phyloP scores from a whole-genome alignment of 2,329 filamentous ascomycete genomes.

The Cladosporium velox region DNA sequence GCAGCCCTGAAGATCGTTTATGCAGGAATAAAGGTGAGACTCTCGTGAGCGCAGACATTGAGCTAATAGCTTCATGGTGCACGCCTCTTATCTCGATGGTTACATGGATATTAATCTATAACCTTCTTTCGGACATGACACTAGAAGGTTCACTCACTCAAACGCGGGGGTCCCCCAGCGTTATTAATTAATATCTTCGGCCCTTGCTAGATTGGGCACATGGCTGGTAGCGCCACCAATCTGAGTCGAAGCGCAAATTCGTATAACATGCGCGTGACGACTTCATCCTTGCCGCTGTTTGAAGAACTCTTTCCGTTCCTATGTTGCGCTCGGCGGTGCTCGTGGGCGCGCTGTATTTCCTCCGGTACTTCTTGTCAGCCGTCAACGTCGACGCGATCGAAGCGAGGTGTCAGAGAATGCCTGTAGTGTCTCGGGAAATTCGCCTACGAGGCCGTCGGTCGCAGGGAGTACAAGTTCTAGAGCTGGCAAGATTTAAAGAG shows the following conservation, averaged over 20 bases:
- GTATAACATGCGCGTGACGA: neutral
- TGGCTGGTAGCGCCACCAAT: neutral
- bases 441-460: neutral
- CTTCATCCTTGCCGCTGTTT: neutral
- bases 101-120: neutral
- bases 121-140: neutral
- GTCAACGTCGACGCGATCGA: neutral
- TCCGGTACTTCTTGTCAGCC: neutral
- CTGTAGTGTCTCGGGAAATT: neutral
- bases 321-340: neutral
- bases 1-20: neutral
- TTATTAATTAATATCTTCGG: neutral
- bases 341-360: too few species aligned
- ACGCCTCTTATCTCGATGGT: neutral
- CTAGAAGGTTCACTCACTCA: neutral
- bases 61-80: neutral
- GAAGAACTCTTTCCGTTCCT: neutral
- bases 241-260: neutral
- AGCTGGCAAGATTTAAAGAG: neutral
- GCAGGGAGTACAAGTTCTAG: neutral
- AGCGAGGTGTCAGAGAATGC: neutral
- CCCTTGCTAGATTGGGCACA: neutral
- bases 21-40: neutral
- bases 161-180: neutral
- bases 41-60: neutral